phyloP scores from a whole-genome alignment of 78 protist genomes.

The Bodo saltans region DNA sequence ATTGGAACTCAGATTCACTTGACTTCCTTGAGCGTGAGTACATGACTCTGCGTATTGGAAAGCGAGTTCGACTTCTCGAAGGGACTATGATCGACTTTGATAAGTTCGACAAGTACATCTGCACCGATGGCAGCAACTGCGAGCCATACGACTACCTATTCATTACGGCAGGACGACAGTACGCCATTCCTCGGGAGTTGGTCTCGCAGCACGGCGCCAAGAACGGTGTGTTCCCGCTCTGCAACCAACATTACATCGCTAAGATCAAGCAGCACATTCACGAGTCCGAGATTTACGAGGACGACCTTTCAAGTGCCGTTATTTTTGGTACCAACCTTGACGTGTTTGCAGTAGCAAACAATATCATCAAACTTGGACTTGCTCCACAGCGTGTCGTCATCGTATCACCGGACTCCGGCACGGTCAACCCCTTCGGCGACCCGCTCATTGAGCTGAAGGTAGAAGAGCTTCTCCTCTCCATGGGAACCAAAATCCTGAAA shows the following conservation, averaged over 20 bases:
- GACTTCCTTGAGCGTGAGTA: not conserved
- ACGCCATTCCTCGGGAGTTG: conserved; percentile 1
- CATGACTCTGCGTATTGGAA: not conserved
- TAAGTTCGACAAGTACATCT: not conserved
- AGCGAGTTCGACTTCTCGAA: not conserved
- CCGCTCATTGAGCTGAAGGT: not conserved
- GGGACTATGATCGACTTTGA: conserved; percentile 24
- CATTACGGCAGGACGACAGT: conserved; percentile 23
- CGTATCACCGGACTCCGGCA: not conserved
- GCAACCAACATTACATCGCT: not conserved
- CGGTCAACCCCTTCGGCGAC: not conserved
- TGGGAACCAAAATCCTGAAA: not conserved
- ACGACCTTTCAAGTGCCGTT: conserved; percentile 20
- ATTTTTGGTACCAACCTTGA: not conserved
- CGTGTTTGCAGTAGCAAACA: conserved; percentile 15
- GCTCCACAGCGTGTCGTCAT: not conserved
- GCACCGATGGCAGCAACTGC: not conserved
- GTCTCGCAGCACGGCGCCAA: not conserved
- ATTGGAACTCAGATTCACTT: not conserved
- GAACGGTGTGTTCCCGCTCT: not conserved
- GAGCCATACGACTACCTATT: conserved; percentile 29
- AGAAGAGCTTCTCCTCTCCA: not conserved
- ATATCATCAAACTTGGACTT: not conserved
- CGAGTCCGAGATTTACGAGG: conserved; percentile 21
- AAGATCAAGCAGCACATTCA: conserved; percentile 25